A percentile compares a stretch with the other conserved stretches of the same genome.
Conservation (phyloP, 768 basidiomycete species). For the Mycena crocata region DNA sequence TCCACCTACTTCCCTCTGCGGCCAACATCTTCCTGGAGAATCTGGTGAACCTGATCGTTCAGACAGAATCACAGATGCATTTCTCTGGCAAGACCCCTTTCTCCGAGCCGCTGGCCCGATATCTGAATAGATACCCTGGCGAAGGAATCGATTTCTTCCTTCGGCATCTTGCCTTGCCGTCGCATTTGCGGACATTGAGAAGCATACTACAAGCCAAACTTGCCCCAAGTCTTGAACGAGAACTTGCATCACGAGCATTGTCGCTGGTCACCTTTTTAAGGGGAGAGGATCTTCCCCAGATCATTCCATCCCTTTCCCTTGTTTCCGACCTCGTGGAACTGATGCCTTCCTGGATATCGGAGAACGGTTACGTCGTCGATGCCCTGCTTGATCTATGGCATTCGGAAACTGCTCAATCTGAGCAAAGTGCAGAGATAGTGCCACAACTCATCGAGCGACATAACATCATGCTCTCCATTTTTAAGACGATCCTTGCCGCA, state of each 20-base stretch:
- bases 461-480: slow-evolving; percentile 77
- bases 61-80: slow-evolving; percentile 92
- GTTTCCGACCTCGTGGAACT: slow-evolving; percentile 80
- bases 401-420: slow-evolving; percentile 57
- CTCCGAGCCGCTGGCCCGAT: slow-evolving; percentile 91
- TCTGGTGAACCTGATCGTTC: slow-evolving; percentile 89
- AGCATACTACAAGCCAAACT: slow-evolving; percentile 84
- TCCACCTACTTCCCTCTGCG: slow-evolving; percentile 93
- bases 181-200: slow-evolving; percentile 85
- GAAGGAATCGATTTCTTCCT: slow-evolving; percentile 91
- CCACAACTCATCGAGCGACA: slow-evolving; percentile 70
- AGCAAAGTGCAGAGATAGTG: slow-evolving; percentile 54
- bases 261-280: slow-evolving; percentile 64
- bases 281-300: slow-evolving; percentile 59
- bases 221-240: slow-evolving; percentile 80
- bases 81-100: slow-evolving; percentile 92
- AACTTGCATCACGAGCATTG: slow-evolving; percentile 71
- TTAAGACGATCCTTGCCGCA: slow-evolving; percentile 76
- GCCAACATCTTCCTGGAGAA: slow-evolving; percentile 93
- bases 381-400: slow-evolving; percentile 82
- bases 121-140: slow-evolving; percentile 88
- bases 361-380: slow-evolving; percentile 75
- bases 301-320: slow-evolving; percentile 80
- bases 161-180: slow-evolving; percentile 78
- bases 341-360: slow-evolving; percentile 77